Conservation (phyloP, 1,139 yeast genomes). For the Geotrichum australiense region DNA sequence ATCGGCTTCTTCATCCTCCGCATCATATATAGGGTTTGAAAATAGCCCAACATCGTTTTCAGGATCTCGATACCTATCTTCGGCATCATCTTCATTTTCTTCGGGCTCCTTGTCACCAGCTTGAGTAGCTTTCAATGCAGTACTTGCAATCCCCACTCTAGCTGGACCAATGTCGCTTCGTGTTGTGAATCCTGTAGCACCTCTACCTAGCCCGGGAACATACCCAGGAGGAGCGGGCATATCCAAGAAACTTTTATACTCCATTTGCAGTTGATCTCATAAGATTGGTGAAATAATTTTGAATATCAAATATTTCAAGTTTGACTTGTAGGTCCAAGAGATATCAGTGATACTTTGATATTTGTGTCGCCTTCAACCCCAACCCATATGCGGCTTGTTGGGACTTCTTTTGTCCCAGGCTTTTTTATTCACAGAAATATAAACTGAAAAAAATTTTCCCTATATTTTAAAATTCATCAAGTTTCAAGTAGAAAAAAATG, state of each 20-base stretch:
- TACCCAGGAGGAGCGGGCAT: conserved; percentile 88
- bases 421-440: conserved; percentile 3
- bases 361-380: conserved; percentile 5
- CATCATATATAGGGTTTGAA: conserved; percentile 29
- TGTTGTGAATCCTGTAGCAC: conserved; percentile 90
- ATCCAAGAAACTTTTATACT: conserved; percentile 49
- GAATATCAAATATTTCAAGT: no score
- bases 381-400: conserved; percentile 15
- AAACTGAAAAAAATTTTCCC: conserved; percentile 3
- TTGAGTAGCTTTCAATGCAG: conserved; percentile 33
- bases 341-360: no score
- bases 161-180: conserved; percentile 66
- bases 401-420: conserved; percentile 6
- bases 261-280: conserved; percentile 12
- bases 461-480: neutral
- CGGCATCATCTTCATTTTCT: conserved; percentile 30
- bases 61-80: conserved; percentile 34
- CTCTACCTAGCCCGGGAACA: conserved; percentile 89
- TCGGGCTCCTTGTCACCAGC: conserved; percentile 34
- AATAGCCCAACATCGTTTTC: conserved; percentile 38
- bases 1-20: conserved; percentile 76
- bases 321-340: no score
- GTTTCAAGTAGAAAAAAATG: conserved; percentile 19
- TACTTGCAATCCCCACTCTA: conserved; percentile 37
- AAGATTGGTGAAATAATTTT: neutral